These are phyloP conservation scores for Russula foetens DNA, from an alignment of 768 basidiomycete genomes.

Conservation along the genomic window DNA sequence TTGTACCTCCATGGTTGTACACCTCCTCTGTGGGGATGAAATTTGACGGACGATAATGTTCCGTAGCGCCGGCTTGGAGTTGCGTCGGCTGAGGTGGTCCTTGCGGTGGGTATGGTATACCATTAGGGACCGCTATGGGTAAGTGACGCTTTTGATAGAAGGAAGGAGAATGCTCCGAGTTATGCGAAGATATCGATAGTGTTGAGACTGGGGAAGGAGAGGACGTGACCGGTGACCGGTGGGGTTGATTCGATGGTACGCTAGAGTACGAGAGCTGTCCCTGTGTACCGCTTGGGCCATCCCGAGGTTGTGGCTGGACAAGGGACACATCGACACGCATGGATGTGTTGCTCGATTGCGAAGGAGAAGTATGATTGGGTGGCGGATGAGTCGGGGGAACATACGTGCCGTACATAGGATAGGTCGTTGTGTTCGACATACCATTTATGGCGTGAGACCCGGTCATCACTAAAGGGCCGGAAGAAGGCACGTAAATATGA, in stretches of 20 bases:
- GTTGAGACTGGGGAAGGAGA: conserved; percentile 20
- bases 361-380: background rate
- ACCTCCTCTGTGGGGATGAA: background rate
- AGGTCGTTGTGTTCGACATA: conserved; percentile 5
- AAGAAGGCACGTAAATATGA: conserved; percentile 8
- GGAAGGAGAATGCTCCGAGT: conserved; percentile 15
- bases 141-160: conserved; percentile 12
- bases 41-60: background rate
- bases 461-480: conserved; percentile 13
- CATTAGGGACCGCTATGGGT: background rate
- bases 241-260: background rate
- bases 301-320: conserved; percentile 7
- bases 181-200: conserved; percentile 16
- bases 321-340: conserved; percentile 3
- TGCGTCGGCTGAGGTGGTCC: conserved; percentile 3
- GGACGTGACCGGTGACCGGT: conserved; percentile 1
- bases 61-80: background rate
- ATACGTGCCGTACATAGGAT: conserved; percentile 11
- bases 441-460: conserved; percentile 10
- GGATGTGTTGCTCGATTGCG: background rate
- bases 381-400: conserved; percentile 19
- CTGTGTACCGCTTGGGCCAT: background rate
- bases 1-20: conserved; percentile 1
- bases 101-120: conserved; percentile 2
- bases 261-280: background rate